These are phyloP conservation scores for Brassica incana DNA, from an alignment of 345 rosid species.

Conservation along the genomic window DNA sequence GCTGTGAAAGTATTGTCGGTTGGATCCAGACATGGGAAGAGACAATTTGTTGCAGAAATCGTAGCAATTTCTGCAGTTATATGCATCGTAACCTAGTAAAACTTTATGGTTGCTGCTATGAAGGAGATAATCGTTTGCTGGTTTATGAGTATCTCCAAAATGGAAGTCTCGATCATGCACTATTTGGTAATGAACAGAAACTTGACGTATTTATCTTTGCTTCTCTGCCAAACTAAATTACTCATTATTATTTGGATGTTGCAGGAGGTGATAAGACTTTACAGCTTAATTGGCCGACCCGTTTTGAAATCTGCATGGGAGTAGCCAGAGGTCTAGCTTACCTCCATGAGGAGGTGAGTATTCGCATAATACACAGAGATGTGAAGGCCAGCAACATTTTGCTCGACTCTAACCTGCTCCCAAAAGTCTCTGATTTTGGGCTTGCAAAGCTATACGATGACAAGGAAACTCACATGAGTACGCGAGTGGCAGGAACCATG, in stretches of 20 bases:
- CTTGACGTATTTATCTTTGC: background rate
- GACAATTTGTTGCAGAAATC: conserved; percentile 31
- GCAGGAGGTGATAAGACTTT: background rate
- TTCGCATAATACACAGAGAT: background rate
- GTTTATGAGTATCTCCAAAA: background rate
- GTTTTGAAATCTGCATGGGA: background rate
- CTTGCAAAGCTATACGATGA: background rate
- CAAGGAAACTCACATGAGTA: background rate
- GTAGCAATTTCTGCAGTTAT: conserved; percentile 41
- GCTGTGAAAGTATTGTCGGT: conserved; percentile 67
- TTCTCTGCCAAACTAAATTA: background rate
- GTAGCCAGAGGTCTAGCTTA: background rate
- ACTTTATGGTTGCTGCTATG: conserved; percentile 5
- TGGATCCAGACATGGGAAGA: conserved; percentile 61
- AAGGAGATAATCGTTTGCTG: background rate
- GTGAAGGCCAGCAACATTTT: background rate
- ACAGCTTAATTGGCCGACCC: background rate
- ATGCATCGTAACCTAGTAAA: conserved; percentile 41
- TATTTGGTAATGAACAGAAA: background rate
- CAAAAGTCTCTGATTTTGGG: background rate
- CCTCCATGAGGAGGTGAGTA: background rate
- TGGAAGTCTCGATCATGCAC: background rate
- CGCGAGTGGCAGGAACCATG: background rate
- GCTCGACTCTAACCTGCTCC: background rate
- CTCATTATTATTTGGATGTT: background rate